phyloP scores from a whole-genome alignment of 192 early-diverging fungal genomes.

The Pilaira anomala region DNA sequence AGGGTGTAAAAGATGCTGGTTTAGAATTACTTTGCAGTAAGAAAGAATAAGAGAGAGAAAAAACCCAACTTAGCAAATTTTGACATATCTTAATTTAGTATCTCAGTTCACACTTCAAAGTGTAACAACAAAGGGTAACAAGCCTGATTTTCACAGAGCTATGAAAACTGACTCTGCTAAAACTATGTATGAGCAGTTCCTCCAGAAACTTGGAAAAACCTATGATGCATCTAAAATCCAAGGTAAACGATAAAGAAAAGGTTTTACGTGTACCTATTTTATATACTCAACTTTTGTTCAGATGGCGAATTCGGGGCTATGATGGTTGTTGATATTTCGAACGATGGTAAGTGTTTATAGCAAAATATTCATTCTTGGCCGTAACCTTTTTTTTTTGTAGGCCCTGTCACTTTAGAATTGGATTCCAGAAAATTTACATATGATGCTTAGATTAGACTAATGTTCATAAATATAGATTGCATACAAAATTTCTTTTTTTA shows the following conservation, averaged over 20 bases:
- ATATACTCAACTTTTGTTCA: constrained; percentile 21
- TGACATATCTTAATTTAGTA: constrained; percentile 41
- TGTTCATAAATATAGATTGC: too few relatives aligned
- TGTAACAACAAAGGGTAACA: constrained; percentile 70
- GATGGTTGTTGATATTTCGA: constrained; percentile 89
- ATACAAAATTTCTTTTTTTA: too few relatives aligned
- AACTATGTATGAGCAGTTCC: constrained; percentile 73
- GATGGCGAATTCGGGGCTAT: constrained; percentile 94
- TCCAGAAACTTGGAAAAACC: constrained; percentile 59
- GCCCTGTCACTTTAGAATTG: constrained; percentile 54
- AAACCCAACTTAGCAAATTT: too few relatives aligned
- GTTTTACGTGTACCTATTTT: background rate
- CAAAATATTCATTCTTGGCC: background rate
- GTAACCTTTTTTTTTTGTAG: constrained; percentile 13
- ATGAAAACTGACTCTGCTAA: constrained; percentile 71
- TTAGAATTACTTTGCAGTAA: constrained; percentile 78
- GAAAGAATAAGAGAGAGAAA: background rate
- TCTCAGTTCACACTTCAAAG: constrained; percentile 95
- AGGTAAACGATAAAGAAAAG: constrained; percentile 50
- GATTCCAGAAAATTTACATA: constrained; percentile 57
- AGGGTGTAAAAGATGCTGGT: constrained; percentile 68
- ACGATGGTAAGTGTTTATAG: constrained; percentile 57
- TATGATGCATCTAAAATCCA: constrained; percentile 68
- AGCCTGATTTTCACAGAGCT: constrained; percentile 91
- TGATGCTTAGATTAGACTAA: too few relatives aligned